Evolutionary conservation across 2,329 filamentous ascomycete genomes (phyloP).

Genomic region (Ophiostoma ips): DNA sequence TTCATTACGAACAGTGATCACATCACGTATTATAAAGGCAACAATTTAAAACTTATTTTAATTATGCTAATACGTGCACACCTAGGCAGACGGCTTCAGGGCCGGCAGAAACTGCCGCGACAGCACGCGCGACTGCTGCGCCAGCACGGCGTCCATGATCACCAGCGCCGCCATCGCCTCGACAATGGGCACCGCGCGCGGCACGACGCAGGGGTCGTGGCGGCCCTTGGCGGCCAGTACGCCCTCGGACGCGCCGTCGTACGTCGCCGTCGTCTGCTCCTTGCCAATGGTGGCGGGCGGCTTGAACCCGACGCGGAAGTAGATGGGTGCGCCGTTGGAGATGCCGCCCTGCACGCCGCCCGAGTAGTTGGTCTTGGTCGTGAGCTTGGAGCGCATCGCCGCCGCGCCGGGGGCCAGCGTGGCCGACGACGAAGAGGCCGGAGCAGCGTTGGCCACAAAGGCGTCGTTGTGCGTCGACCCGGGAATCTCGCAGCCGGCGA

Average conservation of each 20-base stretch:
- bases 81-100: too few species aligned
- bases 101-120: slow-evolving; percentile 30
- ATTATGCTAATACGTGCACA: too few species aligned
- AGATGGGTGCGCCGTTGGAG: slow-evolving; percentile 83
- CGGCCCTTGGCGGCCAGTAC: slow-evolving; percentile 80
- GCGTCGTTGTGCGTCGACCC: slow-evolving; percentile 89
- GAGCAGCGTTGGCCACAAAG: slow-evolving; percentile 51
- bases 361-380: slow-evolving; percentile 87
- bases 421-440: slow-evolving; percentile 29
- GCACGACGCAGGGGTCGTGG: slow-evolving; percentile 88
- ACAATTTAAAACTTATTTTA: too few species aligned
- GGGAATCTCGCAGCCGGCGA: slow-evolving; percentile 70
- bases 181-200: slow-evolving; percentile 73
- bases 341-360: slow-evolving; percentile 94
- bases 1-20: too few species aligned
- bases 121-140: slow-evolving; percentile 53
- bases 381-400: slow-evolving; percentile 46
- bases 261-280: slow-evolving; percentile 70
- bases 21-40: too few species aligned
- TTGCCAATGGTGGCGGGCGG: slow-evolving; percentile 85
- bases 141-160: slow-evolving; percentile 74
- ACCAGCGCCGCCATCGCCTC: slow-evolving; percentile 85
- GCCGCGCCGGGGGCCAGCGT: slow-evolving; percentile 32
- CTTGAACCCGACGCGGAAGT: slow-evolving; percentile 93
- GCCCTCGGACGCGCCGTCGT: slow-evolving; percentile 57